Conservation (phyloP, 1,284 basidiomycete species). For the Xanthoconium separans region DNA sequence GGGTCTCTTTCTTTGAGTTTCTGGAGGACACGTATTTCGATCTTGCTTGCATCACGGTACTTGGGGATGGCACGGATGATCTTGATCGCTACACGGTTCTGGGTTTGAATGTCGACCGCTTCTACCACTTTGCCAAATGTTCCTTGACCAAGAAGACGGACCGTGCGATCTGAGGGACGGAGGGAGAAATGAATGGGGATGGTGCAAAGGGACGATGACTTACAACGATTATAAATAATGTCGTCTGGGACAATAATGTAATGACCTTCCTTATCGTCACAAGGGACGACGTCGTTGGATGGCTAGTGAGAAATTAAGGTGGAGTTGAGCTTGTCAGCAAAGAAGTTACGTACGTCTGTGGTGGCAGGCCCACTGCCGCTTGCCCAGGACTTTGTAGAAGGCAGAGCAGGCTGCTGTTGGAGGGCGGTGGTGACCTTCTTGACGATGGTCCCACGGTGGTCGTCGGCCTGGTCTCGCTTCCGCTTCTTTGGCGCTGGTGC, state of each 20-base stretch:
- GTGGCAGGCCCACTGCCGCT: conserved; percentile 57
- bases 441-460: conserved; percentile 58
- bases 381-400: conserved; percentile 59
- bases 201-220: conserved; percentile 28
- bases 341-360: conserved; percentile 57
- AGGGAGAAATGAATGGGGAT: conserved; percentile 15
- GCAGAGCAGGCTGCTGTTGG: conserved; percentile 46
- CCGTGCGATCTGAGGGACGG: conserved; percentile 73
- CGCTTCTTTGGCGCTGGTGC: conserved; percentile 74
- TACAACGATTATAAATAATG: conserved; percentile 82
- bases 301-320: conserved; percentile 40
- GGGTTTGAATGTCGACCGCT: conserved; percentile 79
- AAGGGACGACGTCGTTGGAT: conserved; percentile 61
- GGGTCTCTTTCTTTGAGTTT: conserved; percentile 92
- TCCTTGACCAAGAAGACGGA: conserved; percentile 91
- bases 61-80: conserved; percentile 97
- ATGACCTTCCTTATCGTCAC: conserved; percentile 94
- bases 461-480: conserved; percentile 68
- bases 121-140: conserved; percentile 99
- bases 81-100: conserved; percentile 92
- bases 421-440: conserved; percentile 56
- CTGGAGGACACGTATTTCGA: conserved; percentile 94
- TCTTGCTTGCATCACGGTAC: conserved; percentile 98
- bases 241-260: conserved; percentile 92
- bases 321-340: conserved; percentile 23